Base-by-base conservation (phyloP, 2,329 filamentous ascomycete genomes). In the Aspergillus ibericus region DNA sequence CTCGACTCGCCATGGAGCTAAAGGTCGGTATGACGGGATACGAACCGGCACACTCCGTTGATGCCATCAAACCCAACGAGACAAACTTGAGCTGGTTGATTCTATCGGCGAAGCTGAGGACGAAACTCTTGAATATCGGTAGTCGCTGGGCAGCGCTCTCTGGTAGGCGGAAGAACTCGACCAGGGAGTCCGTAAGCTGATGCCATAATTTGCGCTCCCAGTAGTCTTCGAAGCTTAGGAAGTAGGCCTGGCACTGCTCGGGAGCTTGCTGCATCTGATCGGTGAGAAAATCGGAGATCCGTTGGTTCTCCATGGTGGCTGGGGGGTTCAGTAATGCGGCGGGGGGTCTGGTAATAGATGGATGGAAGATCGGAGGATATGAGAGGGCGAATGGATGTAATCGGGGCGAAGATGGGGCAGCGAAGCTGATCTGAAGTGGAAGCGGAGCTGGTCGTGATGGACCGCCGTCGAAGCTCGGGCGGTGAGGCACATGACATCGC, bases 121-220 rank as follows among this genome's bases (percentile, higher is more conserved):
- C 90, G 81, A 99, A 99, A 69, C 87, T 88, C 80, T 95, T 92
- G 83, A 95, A 99, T 77, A 99, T 89, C 60, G 88, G 82, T 80
- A 99, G 85, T 72, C 93, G 89, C 80, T 96, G 92, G 59, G 86
- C 83, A 57, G 87, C 89, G 78, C 93, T 98, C 72, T 88, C 86
- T 46, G 90, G 84, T 68, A 91, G 81, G 71, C 88, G 88, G 81
- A 97, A 99, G 84, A 93, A 97, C 66, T 90, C 85, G 68, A 96
- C 82, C 57, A 99, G 85, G 54, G 88, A 83, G 72, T 96, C 90
- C 35, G 95, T 99, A 67, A 99, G 89, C 80, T 99, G 93, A 81
- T 99, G 95, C 95, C 95, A 99, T 79, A 99, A 85, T 81, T 97
- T 97, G 71, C 93, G 88, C 82, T 99, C 95, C 95, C 95, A 99